Evolutionary conservation across 1,284 basidiomycete species (phyloP).

Genomic region (Inonotus hispidus): DNA sequence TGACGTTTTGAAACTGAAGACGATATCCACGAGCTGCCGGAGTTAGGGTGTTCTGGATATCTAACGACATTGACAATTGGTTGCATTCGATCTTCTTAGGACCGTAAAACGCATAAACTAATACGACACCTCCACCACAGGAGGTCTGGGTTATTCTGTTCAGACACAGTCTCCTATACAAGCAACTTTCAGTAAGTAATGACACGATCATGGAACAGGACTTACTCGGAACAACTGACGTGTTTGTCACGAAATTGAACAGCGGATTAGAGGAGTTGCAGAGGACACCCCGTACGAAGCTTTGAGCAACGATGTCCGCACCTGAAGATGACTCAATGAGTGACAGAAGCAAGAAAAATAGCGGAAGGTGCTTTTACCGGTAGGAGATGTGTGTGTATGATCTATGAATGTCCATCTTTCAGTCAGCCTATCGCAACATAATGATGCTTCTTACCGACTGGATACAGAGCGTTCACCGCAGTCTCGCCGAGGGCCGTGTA

Average conservation of each 20-base stretch:
- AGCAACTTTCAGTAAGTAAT: background rate
- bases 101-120: too few species aligned
- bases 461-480: conserved; percentile 21
- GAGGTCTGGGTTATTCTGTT: background rate
- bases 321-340: conserved; percentile 5
- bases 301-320: conserved; percentile 18
- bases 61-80: too few species aligned
- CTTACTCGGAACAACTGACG: conserved; percentile 5
- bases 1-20: background rate
- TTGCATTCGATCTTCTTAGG: too few species aligned
- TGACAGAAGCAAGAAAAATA: background rate
- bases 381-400: conserved; percentile 12
- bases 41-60: too few species aligned
- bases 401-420: conserved; percentile 3
- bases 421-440: background rate
- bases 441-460: conserved; percentile 19
- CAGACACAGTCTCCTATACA: background rate
- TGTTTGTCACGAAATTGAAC: background rate
- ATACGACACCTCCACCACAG: background rate
- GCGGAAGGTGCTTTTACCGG: background rate
- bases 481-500: conserved; percentile 21
- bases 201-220: background rate
- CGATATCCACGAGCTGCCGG: too few species aligned
- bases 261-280: conserved; percentile 8
- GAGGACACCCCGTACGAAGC: conserved; percentile 18